These are phyloP conservation scores for Trichoderma gamsii DNA, from an alignment of 495 filamentous ascomycete genomes.

Conservation along the genomic window DNA sequence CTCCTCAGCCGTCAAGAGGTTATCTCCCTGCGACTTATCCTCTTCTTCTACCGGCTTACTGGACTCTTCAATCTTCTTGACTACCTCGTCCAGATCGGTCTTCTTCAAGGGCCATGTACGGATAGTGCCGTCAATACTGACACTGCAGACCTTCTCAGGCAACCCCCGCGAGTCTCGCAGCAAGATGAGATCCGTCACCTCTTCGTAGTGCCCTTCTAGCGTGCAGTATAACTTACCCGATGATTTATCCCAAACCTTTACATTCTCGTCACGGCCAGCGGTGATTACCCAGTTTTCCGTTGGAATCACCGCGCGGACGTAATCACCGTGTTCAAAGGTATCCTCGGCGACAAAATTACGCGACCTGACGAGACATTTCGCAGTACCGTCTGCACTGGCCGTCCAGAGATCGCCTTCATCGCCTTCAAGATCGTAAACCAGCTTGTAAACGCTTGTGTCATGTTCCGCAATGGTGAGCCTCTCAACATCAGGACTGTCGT, in stretches of 20 bases:
- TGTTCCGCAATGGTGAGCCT: constrained; percentile 66
- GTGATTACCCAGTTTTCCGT: constrained; percentile 79
- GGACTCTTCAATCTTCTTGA: constrained; percentile 47
- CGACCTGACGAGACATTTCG: constrained; percentile 63
- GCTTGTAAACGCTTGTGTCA: constrained; percentile 80
- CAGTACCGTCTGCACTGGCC: constrained; percentile 77
- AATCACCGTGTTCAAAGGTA: constrained; percentile 73
- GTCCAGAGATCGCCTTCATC: constrained; percentile 58
- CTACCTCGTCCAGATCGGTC: constrained; percentile 52
- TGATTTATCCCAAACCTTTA: constrained; percentile 76
- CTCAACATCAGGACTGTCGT: constrained; percentile 34
- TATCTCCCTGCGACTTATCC: constrained; percentile 32
- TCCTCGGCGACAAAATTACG: constrained; percentile 64
- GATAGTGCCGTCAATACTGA: constrained; percentile 82
- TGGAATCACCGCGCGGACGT: constrained; percentile 74
- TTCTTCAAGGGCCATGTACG: constrained; percentile 70
- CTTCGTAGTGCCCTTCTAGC: constrained; percentile 84
- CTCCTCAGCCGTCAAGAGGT: constrained; percentile 68
- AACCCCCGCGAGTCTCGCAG: constrained; percentile 40
- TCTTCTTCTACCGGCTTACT: constrained; percentile 41
- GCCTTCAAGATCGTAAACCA: constrained; percentile 66
- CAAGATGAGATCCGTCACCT: constrained; percentile 74
- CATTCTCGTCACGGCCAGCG: constrained; percentile 82
- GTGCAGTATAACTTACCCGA: constrained; percentile 70
- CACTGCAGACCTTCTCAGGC: constrained; percentile 57